These are phyloP conservation scores for Hypomontagnella monticulosa DNA, from an alignment of 495 filamentous ascomycete species.

Conservation along the genomic window DNA sequence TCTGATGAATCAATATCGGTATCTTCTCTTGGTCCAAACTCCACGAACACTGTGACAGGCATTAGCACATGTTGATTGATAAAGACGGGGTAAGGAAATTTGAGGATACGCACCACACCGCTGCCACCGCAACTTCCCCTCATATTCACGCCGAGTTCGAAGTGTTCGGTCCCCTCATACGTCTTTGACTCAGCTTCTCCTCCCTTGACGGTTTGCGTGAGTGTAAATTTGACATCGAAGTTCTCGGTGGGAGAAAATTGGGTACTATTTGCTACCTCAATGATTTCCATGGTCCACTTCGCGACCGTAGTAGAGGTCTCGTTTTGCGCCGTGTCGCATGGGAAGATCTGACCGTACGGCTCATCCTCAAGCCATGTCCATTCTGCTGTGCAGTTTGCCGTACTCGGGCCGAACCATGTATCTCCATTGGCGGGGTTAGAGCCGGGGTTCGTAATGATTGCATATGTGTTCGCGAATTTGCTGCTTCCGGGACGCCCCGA, in stretches of 20 bases:
- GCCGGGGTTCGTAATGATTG: conserved; percentile 25
- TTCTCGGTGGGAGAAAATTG: conserved; percentile 16
- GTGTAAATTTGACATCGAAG: conserved; percentile 27
- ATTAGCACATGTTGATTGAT: not conserved
- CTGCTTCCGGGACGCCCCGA: conserved; percentile 24
- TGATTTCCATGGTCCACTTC: conserved; percentile 30
- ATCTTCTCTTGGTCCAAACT: conserved; percentile 7
- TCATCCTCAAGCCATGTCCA: conserved; percentile 2
- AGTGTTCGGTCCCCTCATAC: conserved; percentile 25
- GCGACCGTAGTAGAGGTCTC: conserved; percentile 1
- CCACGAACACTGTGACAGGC: conserved; percentile 29
- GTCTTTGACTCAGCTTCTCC: conserved; percentile 13
- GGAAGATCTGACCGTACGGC: conserved; percentile 11
- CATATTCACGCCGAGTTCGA: conserved; percentile 27
- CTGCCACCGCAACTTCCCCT: conserved; percentile 27
- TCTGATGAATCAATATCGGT: conserved; percentile 22
- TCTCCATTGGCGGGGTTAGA: conserved; percentile 17
- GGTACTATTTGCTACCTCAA: not conserved
- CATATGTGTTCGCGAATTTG: not conserved
- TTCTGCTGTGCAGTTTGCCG: conserved; percentile 21
- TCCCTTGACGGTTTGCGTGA: conserved; percentile 13
- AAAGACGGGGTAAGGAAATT: not conserved
- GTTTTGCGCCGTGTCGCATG: conserved; percentile 12
- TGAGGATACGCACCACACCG: conserved; percentile 23
- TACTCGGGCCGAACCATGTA: conserved; percentile 6